Percentiles rank a stretch among this genome's conserved stretches.
Conservation (phyloP, 1,284 basidiomycete species). For the Cutaneotrichosporon sp. region DNA sequence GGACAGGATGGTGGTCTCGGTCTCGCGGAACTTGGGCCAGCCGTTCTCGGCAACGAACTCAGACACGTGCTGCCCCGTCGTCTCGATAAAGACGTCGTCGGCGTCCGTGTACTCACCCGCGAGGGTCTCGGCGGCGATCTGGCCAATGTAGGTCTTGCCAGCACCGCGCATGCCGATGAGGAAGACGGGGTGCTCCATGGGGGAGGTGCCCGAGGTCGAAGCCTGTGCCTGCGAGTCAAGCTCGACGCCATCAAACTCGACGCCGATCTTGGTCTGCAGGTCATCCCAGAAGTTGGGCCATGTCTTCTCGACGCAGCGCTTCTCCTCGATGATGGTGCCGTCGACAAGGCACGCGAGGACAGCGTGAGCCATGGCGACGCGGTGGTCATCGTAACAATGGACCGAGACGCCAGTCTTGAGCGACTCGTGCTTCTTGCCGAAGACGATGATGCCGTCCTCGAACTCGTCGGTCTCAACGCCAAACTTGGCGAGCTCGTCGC, state of each 20-base stretch:
- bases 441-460: constrained; percentile 88
- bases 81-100: constrained; percentile 74
- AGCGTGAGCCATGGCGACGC: constrained; percentile 97
- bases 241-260: constrained; percentile 82
- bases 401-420: constrained; percentile 73
- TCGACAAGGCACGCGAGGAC: constrained; percentile 76
- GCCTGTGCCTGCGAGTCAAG: constrained; percentile 56
- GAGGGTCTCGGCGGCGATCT: constrained; percentile 72
- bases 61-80: constrained; percentile 66
- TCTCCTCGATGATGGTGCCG: constrained; percentile 86
- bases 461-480: constrained; percentile 90
- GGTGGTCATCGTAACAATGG: constrained; percentile 97
- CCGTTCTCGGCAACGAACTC: constrained; percentile 75
- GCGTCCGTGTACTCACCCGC: constrained; percentile 84
- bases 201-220: constrained; percentile 52
- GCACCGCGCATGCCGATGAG: constrained; percentile 96
- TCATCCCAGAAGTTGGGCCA: constrained; percentile 99
- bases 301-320: constrained; percentile 98
- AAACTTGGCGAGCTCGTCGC: constrained; percentile 93
- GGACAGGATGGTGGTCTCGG: constrained; percentile 63
- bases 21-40: constrained; percentile 74
- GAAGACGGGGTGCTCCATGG: constrained; percentile 64
- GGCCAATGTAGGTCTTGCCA: constrained; percentile 89
- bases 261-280: constrained; percentile 89
- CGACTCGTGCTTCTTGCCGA: constrained; percentile 67